A percentile compares a stretch with the other conserved stretches of the same genome.
phyloP scores from a whole-genome alignment of 2,329 filamentous ascomycete species.

The Fusarium citri region DNA sequence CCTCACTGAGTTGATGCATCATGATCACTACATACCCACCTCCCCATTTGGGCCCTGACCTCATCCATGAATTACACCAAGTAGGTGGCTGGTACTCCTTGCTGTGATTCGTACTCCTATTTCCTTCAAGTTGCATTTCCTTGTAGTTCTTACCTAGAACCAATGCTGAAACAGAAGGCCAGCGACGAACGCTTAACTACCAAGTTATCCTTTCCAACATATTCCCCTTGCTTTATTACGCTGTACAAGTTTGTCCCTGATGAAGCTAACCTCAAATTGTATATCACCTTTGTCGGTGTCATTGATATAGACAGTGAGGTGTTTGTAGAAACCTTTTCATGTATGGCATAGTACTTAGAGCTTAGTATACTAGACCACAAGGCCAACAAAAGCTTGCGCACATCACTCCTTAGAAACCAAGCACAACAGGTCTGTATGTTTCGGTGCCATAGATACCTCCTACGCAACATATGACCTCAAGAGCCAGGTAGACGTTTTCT shows the following conservation, averaged over 20 bases:
- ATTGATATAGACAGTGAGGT: neutral
- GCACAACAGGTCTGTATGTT: neutral
- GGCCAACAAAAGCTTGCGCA: neutral
- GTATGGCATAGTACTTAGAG: neutral
- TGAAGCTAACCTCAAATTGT: neutral
- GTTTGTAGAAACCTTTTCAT: neutral
- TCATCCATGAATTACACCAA: too few species aligned
- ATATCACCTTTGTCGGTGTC: too few species aligned
- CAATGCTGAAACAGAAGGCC: neutral
- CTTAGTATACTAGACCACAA: neutral
- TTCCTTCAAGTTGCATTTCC: neutral
- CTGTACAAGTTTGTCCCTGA: neutral
- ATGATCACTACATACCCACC: neutral
- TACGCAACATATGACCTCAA: neutral
- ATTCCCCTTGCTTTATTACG: neutral
- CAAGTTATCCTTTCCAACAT: neutral
- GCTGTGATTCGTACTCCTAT: neutral
- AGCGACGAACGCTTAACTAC: neutral
- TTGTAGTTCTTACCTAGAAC: neutral
- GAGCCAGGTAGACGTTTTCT: neutral
- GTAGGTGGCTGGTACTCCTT: neutral
- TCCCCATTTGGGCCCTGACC: neutral
- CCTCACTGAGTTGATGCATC: neutral
- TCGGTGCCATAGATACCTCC: too few species aligned
- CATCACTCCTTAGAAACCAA: neutral